Percentiles rank a stretch among this genome's conserved stretches.
These are phyloP conservation scores for Aspergillus candidus DNA, from an alignment of 2,329 filamentous ascomycete species.

Conservation along the genomic window DNA sequence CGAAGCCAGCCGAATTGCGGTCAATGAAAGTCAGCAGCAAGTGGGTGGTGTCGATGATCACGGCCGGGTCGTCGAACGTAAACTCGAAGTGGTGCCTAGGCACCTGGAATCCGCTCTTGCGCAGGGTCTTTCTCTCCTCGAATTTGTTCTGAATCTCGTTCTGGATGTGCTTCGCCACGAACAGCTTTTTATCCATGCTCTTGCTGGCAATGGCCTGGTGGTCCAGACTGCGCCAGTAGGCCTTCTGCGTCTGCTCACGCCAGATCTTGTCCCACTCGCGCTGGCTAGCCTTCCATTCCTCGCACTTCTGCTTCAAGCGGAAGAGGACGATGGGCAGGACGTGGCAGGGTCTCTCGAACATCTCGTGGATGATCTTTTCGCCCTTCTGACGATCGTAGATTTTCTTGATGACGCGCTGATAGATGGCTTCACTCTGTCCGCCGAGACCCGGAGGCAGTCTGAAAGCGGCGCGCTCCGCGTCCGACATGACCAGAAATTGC, in stretches of 20 bases:
- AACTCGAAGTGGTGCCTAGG: constrained; percentile 69
- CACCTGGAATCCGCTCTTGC: constrained; percentile 54
- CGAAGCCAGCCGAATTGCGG: constrained; percentile 45
- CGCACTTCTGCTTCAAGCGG: constrained; percentile 88
- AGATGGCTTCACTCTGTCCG: constrained; percentile 92
- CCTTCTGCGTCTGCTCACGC: constrained; percentile 89
- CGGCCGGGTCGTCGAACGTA: constrained; percentile 64
- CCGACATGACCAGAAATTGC: constrained; percentile 73
- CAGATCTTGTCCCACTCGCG: constrained; percentile 99
- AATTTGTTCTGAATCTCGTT: constrained; percentile 88
- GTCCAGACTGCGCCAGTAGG: constrained; percentile 93
- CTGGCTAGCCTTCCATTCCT: constrained; percentile 95
- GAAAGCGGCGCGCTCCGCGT: constrained; percentile 67
- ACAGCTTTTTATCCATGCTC: constrained; percentile 80
- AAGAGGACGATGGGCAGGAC: constrained; percentile 85
- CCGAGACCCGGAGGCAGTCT: constrained; percentile 76
- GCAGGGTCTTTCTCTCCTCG: constrained; percentile 76
- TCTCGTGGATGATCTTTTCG: constrained; percentile 75
- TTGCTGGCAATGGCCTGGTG: constrained; percentile 92
- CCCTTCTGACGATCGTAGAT: constrained; percentile 84
- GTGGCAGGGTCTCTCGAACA: constrained; percentile 76
- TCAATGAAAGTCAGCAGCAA: constrained; percentile 45
- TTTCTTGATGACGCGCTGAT: constrained; percentile 95
- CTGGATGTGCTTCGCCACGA: constrained; percentile 83
- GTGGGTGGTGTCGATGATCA: constrained; percentile 51